Percentiles rank a stretch among this genome's conserved stretches.
Evolutionary conservation across 441 rosid genomes (phyloP).

Genomic region (Pelargonium myrrhifolium): DNA sequence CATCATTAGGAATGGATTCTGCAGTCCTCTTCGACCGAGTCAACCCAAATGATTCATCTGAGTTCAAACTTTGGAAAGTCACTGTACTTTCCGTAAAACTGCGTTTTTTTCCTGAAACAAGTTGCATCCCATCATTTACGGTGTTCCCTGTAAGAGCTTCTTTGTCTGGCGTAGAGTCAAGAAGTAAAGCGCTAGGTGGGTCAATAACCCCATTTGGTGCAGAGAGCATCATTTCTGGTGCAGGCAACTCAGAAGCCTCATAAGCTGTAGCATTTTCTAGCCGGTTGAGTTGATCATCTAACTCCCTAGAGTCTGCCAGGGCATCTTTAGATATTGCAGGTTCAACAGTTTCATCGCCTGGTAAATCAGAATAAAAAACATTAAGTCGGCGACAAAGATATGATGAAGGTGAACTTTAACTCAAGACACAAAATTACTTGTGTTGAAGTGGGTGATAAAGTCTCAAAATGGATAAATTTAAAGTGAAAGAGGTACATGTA

Average conservation of each 20-base stretch:
- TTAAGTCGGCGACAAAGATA: conserved; percentile 14
- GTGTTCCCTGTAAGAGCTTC: conserved; percentile 35
- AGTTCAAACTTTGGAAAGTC: conserved; percentile 58
- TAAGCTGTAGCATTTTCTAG: conserved; percentile 29
- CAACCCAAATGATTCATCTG: conserved; percentile 62
- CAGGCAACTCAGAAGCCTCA: conserved; percentile 44
- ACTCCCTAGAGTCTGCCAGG: conserved; percentile 26
- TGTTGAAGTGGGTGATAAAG: no score
- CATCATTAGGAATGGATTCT: conserved; percentile 82
- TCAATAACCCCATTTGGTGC: conserved; percentile 40
- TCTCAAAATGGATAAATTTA: no score
- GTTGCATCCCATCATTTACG: conserved; percentile 34
- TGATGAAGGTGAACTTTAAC: conserved; percentile 11
- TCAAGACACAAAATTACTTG: conserved; percentile 10
- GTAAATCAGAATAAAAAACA: conserved; percentile 29
- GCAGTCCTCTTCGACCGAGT: conserved; percentile 46
- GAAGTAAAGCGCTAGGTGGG: conserved; percentile 38
- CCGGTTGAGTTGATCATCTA: conserved; percentile 35
- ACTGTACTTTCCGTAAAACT: conserved; percentile 70
- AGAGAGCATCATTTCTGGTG: conserved; percentile 76
- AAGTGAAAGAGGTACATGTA: no score
- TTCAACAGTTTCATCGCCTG: conserved; percentile 25
- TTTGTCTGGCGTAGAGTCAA: conserved; percentile 60
- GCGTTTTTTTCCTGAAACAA: conserved; percentile 61
- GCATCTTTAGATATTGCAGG: conserved; percentile 36